These are phyloP conservation scores for Sugiyamaella qingdaonensis DNA, from an alignment of 805 yeast species.

Conservation along the genomic window DNA sequence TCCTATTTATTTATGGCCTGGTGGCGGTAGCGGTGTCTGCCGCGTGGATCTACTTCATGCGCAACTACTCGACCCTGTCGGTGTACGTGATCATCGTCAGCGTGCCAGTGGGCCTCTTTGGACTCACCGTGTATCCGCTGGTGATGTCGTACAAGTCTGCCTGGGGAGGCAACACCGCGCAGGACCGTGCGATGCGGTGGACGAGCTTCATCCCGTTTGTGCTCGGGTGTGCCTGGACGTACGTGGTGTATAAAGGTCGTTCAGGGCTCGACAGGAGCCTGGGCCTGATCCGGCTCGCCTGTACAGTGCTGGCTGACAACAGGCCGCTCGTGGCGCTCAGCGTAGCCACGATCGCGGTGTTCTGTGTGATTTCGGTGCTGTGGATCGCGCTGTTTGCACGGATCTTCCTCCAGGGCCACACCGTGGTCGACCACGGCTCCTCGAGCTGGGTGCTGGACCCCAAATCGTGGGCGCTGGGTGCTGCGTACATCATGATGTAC, in stretches of 20 bases:
- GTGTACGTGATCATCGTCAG: conserved; percentile 25
- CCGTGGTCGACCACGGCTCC: conserved; percentile 17
- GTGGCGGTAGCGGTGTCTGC: conserved; percentile 25
- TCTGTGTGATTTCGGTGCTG: conserved; percentile 31
- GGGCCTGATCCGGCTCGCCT: conserved; percentile 35
- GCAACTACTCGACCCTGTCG: conserved; percentile 24
- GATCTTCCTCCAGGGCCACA: conserved; percentile 29
- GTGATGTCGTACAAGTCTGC: conserved; percentile 31
- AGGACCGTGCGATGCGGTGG: conserved; percentile 33
- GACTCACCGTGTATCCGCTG: conserved; percentile 26
- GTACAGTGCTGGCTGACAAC: conserved; percentile 33
- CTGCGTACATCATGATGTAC: conserved; percentile 33
- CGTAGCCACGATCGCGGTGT: conserved; percentile 26
- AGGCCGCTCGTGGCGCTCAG: conserved; percentile 30
- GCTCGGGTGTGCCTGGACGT: conserved; percentile 28
- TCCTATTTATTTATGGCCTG: conserved; percentile 23
- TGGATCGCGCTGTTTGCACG: conserved; percentile 36
- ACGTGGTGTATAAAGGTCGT: conserved; percentile 27
- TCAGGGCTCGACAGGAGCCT: conserved; percentile 28
- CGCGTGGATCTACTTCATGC: conserved; percentile 29
- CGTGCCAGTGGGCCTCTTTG: conserved; percentile 30
- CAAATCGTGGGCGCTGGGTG: conserved; percentile 32
- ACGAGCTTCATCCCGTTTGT: conserved; percentile 26
- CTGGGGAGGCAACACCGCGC: conserved; percentile 30
- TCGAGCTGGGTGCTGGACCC: conserved; percentile 27